A percentile compares a stretch with the other conserved stretches of the same genome.
Evolutionary conservation across 73 alveolate species (phyloP).

Genomic region (Stentor roeselii): DNA sequence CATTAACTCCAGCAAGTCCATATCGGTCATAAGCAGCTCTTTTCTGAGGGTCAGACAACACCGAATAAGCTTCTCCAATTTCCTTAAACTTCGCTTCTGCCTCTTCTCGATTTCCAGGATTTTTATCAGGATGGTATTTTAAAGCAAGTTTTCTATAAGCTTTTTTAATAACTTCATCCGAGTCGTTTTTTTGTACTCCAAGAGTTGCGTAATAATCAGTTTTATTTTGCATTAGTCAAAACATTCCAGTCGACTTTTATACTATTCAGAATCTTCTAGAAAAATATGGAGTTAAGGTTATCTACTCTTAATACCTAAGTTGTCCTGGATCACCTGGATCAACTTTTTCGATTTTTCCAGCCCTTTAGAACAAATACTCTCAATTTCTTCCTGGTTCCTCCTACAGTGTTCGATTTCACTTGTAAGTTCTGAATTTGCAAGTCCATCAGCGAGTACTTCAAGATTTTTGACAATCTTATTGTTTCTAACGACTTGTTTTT

Average conservation of each 20-base stretch:
- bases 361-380: neutral
- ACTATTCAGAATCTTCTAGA: neutral
- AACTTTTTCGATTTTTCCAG: too few species aligned
- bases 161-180: conserved; percentile 79
- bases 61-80: conserved; percentile 96
- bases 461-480: neutral
- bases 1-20: conserved; percentile 80
- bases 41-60: conserved; percentile 84
- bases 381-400: neutral
- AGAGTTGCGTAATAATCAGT: conserved; percentile 85
- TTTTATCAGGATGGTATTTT: conserved; percentile 96
- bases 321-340: neutral
- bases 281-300: neutral
- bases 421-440: neutral
- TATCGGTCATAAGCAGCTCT: conserved; percentile 85
- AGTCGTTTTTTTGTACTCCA: conserved; percentile 82
- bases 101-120: conserved; percentile 79
- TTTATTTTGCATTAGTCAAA: neutral
- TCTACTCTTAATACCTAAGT: neutral
- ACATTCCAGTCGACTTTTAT: neutral
- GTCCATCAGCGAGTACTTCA: neutral
- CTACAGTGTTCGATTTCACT: too few species aligned
- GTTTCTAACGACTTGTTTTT: neutral
- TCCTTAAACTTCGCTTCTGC: conserved; percentile 90
- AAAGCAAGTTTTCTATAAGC: conserved; percentile 89